phyloP scores from a whole-genome alignment of 768 basidiomycete species.

The Suillus americanus region DNA sequence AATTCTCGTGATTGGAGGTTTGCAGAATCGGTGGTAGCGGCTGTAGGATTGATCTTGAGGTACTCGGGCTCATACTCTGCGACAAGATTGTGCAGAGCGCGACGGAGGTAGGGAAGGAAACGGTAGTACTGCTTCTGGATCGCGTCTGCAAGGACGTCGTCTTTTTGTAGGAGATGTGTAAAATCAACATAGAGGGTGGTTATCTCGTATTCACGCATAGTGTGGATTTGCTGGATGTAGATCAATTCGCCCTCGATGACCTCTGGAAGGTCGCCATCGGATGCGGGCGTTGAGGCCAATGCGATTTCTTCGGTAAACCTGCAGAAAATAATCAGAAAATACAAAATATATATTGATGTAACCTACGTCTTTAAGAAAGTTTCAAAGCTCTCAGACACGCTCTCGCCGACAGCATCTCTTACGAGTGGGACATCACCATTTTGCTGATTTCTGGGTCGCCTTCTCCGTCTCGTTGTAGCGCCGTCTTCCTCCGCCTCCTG shows the following conservation, averaged over 20 bases:
- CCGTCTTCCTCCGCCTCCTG: conserved; percentile 43
- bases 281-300: conserved; percentile 77
- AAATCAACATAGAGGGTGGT: conserved; percentile 98
- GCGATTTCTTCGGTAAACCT: conserved; percentile 86
- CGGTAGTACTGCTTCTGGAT: conserved; percentile 96
- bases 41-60: conserved; percentile 89
- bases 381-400: conserved; percentile 89
- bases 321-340: background rate
- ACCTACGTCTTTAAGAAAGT: conserved; percentile 88
- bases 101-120: conserved; percentile 91
- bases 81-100: conserved; percentile 88
- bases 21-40: conserved; percentile 82
- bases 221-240: conserved; percentile 92
- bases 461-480: conserved; percentile 43
- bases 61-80: conserved; percentile 91
- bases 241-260: conserved; percentile 61
- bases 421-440: conserved; percentile 81
- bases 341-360: background rate
- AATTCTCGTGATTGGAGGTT: conserved; percentile 94
- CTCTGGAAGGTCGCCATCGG: conserved; percentile 63
- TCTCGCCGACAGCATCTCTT: conserved; percentile 93
- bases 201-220: conserved; percentile 91
- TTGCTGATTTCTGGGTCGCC: conserved; percentile 40
- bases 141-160: conserved; percentile 92
- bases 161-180: conserved; percentile 82